A percentile compares a stretch with the other conserved stretches of the same genome.
phyloP scores from a whole-genome alignment of 2,329 filamentous ascomycete species.

The Akanthomyces lecanii region DNA sequence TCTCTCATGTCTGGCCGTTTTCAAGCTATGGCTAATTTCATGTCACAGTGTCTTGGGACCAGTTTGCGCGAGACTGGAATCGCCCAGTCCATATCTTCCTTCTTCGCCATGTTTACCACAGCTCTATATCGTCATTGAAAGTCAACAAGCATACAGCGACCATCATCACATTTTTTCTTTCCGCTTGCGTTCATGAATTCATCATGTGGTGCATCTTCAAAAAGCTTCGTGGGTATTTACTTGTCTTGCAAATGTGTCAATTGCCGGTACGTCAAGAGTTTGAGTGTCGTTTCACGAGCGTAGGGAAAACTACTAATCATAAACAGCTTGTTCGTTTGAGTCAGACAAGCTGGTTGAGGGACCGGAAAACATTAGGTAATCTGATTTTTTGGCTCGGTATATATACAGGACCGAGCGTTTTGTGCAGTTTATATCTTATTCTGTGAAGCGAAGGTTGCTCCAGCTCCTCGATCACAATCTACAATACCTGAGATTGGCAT shows the following conservation, averaged over 20 bases:
- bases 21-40: background rate
- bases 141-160: constrained; percentile 68
- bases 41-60: constrained; percentile 59
- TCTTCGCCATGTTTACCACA: constrained; percentile 74
- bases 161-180: constrained; percentile 70
- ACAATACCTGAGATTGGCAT: background rate
- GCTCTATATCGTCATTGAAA: constrained; percentile 67
- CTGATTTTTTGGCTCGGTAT: constrained; percentile 74
- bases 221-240: constrained; percentile 69
- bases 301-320: background rate
- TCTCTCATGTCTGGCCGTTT: background rate
- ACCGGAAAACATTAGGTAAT: constrained; percentile 62
- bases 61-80: constrained; percentile 80
- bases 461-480: background rate
- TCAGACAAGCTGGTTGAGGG: constrained; percentile 61
- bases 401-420: constrained; percentile 68
- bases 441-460: constrained; percentile 32
- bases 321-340: constrained; percentile 58
- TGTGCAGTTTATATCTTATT: constrained; percentile 58
- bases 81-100: constrained; percentile 72
- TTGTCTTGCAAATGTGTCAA: constrained; percentile 70
- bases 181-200: constrained; percentile 67
- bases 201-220: constrained; percentile 79
- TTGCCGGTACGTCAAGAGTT: constrained; percentile 48
- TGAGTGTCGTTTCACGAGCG: background rate